Percentiles rank a stretch among this genome's conserved stretches.
These are phyloP conservation scores for Botrytis galanthina DNA, from an alignment of 2,329 filamentous ascomycete genomes.

Conservation along the genomic window DNA sequence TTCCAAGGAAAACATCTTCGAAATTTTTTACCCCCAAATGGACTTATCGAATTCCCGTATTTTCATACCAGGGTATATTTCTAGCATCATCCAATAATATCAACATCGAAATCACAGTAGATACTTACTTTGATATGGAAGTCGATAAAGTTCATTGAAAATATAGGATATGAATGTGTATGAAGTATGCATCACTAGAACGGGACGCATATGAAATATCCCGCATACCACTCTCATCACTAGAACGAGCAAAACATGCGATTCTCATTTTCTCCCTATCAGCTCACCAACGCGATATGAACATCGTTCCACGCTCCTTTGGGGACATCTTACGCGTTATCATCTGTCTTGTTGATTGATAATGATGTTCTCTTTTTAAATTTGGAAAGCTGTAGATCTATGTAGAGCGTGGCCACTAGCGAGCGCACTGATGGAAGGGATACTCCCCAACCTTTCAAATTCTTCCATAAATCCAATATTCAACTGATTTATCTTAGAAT, in stretches of 20 bases:
- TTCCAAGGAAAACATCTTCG: background rate
- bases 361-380: background rate
- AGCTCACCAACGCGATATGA: background rate
- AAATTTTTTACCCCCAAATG: background rate
- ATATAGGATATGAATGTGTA: background rate
- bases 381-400: background rate
- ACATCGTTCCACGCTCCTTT: background rate
- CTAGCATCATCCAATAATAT: background rate
- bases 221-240: too few relatives aligned
- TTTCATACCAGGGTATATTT: background rate
- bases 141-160: too few relatives aligned
- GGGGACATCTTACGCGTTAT: background rate
- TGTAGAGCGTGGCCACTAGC: background rate
- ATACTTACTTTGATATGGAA: background rate
- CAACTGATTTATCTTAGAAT: background rate
- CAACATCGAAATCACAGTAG: background rate
- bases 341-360: background rate
- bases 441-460: background rate
- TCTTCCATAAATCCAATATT: background rate
- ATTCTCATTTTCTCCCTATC: background rate
- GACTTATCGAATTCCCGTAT: background rate
- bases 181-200: background rate
- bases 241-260: background rate
- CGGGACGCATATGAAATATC: background rate
- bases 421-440: background rate